Conservation (phyloP, 331 rosid species). For the Quercus lobata region DNA sequence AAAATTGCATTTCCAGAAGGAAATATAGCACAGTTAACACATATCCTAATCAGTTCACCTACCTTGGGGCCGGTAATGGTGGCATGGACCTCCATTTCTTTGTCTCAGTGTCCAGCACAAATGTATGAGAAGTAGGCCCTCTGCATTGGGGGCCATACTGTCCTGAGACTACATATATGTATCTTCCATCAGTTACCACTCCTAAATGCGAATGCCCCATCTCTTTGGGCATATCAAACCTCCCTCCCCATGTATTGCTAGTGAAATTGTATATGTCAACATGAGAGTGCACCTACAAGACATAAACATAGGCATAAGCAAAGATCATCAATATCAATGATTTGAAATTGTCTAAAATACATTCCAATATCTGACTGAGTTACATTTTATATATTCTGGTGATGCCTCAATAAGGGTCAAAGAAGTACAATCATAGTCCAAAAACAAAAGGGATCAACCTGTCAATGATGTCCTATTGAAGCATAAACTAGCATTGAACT, state of each 20-base stretch:
- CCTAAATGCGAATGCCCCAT: conserved; percentile 98
- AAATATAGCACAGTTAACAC: neutral
- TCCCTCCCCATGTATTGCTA: conserved; percentile 54
- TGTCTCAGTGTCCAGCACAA: conserved; percentile 66
- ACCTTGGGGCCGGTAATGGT: conserved; percentile 75
- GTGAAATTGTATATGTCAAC: conserved; percentile 70
- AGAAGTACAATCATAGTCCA: neutral
- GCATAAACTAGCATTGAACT: neutral
- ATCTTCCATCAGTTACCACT: conserved; percentile 80
- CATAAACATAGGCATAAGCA: neutral
- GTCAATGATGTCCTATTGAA: neutral
- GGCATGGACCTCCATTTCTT: conserved; percentile 68
- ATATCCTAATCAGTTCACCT: conserved; percentile 9
- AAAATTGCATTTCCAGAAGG: neutral
- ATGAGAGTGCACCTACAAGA: conserved; percentile 76
- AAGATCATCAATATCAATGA: neutral
- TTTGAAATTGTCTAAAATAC: neutral
- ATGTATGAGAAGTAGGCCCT: conserved; percentile 50
- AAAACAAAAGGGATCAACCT: neutral
- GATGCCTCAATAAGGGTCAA: neutral
- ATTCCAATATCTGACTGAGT: neutral
- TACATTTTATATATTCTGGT: neutral
- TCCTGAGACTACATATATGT: conserved; percentile 70
- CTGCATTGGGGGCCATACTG: conserved; percentile 90
- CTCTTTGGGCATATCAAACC: conserved; percentile 67